Percentiles rank a stretch among this genome's conserved stretches.
These are phyloP conservation scores for Fusarium mangiferae DNA, from an alignment of 2,329 filamentous ascomycete species.

Conservation along the genomic window DNA sequence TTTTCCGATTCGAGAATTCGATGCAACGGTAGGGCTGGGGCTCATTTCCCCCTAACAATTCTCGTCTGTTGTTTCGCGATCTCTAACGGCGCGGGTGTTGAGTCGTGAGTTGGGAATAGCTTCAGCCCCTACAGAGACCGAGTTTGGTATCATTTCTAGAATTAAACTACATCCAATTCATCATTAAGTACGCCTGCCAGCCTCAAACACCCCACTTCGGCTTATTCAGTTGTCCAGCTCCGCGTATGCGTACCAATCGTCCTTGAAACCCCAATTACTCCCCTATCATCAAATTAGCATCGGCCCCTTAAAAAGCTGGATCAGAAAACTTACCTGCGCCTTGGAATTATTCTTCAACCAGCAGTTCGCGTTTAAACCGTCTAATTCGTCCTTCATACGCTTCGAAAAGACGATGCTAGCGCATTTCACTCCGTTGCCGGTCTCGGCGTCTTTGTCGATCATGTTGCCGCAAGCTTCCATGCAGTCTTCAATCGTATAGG, in stretches of 20 bases:
- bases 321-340: neutral
- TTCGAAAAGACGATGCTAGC: slow-evolving; percentile 20
- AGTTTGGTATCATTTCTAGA: neutral
- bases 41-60: neutral
- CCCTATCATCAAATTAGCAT: slow-evolving; percentile 1
- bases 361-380: slow-evolving; percentile 6
- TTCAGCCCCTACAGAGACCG: neutral
- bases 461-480: slow-evolving; percentile 19
- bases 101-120: neutral
- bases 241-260: slow-evolving; percentile 16
- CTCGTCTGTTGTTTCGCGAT: neutral
- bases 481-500: slow-evolving; percentile 23
- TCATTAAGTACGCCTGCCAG: neutral
- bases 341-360: slow-evolving; percentile 14
- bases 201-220: too few species aligned
- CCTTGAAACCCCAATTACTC: slow-evolving; percentile 12
- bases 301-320: accelerated
- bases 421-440: neutral
- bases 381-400: neutral
- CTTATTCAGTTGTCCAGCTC: slow-evolving; percentile 1
- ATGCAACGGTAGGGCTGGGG: neutral
- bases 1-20: accelerated
- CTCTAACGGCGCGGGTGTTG: neutral
- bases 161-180: neutral
- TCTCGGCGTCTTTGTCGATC: slow-evolving; percentile 13